phyloP scores from a whole-genome alignment of 2,329 filamentous ascomycete genomes.

The Aspergillus sp. region DNA sequence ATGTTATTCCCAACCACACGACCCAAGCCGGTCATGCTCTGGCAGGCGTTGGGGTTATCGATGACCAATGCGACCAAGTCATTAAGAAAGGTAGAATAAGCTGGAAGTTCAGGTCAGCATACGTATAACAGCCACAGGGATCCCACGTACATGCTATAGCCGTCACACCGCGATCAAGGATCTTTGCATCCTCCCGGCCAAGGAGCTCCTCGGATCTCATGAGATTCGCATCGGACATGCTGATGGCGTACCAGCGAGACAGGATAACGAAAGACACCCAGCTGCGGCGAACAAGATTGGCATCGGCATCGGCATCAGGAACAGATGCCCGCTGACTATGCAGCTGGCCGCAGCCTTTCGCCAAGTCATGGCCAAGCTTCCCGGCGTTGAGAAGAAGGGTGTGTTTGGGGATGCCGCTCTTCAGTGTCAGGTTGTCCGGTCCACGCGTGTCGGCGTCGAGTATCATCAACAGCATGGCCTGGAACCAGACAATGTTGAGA shows the following conservation, averaged over 20 bases:
- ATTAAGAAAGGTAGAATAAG: slow-evolving; percentile 29
- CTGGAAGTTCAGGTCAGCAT: slow-evolving; percentile 11
- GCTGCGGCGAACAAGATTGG: slow-evolving; percentile 30
- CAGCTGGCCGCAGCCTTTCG: slow-evolving; percentile 30
- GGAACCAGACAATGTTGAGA: slow-evolving; percentile 33
- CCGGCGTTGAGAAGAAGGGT: slow-evolving; percentile 31
- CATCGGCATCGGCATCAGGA: slow-evolving; percentile 27
- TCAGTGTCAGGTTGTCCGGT: slow-evolving; percentile 32
- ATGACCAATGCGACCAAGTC: slow-evolving; percentile 28
- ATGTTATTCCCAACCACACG: slow-evolving; percentile 29
- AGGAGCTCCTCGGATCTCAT: slow-evolving; percentile 30
- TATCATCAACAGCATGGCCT: slow-evolving; percentile 32
- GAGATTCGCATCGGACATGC: slow-evolving; percentile 31
- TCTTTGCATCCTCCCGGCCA: slow-evolving; percentile 29
- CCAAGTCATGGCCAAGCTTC: slow-evolving; percentile 30
- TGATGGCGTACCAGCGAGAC: slow-evolving; percentile 34
- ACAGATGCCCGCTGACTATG: slow-evolving; percentile 22
- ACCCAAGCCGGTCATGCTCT: slow-evolving; percentile 26
- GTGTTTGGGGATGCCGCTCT: slow-evolving; percentile 32
- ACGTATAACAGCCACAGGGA: neutral
- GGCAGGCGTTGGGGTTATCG: slow-evolving; percentile 25
- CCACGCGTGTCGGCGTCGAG: slow-evolving; percentile 35
- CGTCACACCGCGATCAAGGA: slow-evolving; percentile 26
- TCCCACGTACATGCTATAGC: slow-evolving; percentile 30
- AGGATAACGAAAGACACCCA: slow-evolving; percentile 33